Evolutionary conservation across 2,329 filamentous ascomycete genomes (phyloP), one percentile per base, ranked within the genome.

Genomic region (Fusarium guadeloupense): DNA sequence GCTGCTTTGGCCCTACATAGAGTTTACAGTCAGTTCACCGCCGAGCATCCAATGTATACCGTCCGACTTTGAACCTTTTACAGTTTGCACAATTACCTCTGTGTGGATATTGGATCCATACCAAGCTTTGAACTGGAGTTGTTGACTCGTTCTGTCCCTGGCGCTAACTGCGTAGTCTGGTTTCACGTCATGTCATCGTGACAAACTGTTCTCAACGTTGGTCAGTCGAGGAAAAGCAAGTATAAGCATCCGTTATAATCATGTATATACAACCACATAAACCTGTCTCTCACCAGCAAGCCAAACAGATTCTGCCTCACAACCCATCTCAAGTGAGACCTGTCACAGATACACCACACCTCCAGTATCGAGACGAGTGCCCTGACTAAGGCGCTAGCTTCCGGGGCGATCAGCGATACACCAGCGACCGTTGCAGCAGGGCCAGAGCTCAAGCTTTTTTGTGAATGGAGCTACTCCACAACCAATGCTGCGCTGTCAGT

Each of bases 351-450:
- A 45, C 17, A 46, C 8, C 20, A 9, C 28, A 16, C 4, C 16
- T 45, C n/a, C n/a, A n/a, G n/a, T n/a, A 46, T 40, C 44, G 31
- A 56, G 33, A 34, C 40, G 30, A 38, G 48, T 34, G 39, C 25
- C 35, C 28, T 40, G 28, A 45, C 34, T 19, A 50, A 30, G 33
- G 20, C 34, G 30, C 54, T 63, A 59, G 37, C 23, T 6, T 16
- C 37, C n/a, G 39, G 30, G 30, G 42, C 49, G 60, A 64, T 64
- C 61, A 56, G n/a, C 50, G 34, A 40, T 33, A 43, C 42, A 54
- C 59, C 53, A 62, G 25, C 35, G 40, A 62, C 56, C 46, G 56
- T 65, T 64, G 33, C 47, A 49, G 33, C 53, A 62, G 31, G 39
- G 50, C 40, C 25, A 44, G 21, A 37, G 42, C 38, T 53, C 38